These are phyloP conservation scores for Fusarium marasasianum DNA, from an alignment of 2,329 filamentous ascomycete species.

Conservation along the genomic window DNA sequence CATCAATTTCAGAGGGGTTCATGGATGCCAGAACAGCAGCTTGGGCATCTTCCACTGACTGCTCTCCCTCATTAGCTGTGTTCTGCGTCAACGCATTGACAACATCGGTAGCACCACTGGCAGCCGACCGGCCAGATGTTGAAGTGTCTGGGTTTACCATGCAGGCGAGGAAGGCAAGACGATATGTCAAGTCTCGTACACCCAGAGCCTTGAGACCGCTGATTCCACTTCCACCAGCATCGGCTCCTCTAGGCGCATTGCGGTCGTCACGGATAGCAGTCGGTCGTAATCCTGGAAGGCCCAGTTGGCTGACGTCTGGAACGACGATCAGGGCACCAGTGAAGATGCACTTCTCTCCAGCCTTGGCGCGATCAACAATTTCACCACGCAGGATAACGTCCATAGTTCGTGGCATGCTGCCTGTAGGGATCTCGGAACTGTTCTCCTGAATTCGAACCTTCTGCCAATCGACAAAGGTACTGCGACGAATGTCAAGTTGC, in stretches of 20 bases:
- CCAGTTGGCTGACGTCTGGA: slow-evolving; percentile 93
- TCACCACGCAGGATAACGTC: slow-evolving; percentile 96
- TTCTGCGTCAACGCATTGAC: slow-evolving; percentile 77
- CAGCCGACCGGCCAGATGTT: slow-evolving; percentile 78
- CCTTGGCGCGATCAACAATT: slow-evolving; percentile 97
- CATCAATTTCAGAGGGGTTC: slow-evolving; percentile 86
- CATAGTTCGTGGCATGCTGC: slow-evolving; percentile 98
- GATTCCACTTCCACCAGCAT: slow-evolving; percentile 85
- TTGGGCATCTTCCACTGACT: slow-evolving; percentile 85
- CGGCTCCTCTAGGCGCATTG: slow-evolving; percentile 75
- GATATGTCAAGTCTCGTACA: slow-evolving; percentile 94
- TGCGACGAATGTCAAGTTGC: slow-evolving; percentile 96
- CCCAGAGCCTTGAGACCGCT: slow-evolving; percentile 90
- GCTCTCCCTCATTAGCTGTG: slow-evolving; percentile 71
- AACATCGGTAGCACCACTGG: slow-evolving; percentile 75
- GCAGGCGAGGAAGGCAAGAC: slow-evolving; percentile 94
- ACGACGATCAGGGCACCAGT: slow-evolving; percentile 96
- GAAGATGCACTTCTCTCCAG: slow-evolving; percentile 98
- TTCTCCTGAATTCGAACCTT: slow-evolving; percentile 99
- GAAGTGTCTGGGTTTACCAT: slow-evolving; percentile 94
- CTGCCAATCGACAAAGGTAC: slow-evolving; percentile 99
- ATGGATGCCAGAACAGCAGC: slow-evolving; percentile 87
- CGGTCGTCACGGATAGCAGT: slow-evolving; percentile 86
- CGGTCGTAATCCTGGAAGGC: slow-evolving; percentile 84
- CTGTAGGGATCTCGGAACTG: slow-evolving; percentile 96